These are phyloP conservation scores for Metschnikowia dekortorum DNA, from an alignment of 805 yeast genomes.

Conservation along the genomic window DNA sequence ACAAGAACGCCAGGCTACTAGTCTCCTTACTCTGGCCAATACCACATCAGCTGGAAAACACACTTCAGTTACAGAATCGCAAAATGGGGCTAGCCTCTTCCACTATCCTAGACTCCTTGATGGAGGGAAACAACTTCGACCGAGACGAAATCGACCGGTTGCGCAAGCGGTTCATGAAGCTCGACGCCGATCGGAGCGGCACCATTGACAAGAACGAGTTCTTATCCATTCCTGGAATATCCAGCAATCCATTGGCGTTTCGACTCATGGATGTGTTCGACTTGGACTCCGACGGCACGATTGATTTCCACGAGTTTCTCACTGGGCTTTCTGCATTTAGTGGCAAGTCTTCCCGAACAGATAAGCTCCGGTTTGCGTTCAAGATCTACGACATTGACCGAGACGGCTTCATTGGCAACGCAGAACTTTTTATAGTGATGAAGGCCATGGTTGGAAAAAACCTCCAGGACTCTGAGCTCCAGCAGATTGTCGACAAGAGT, in stretches of 20 bases:
- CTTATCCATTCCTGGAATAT: slow-evolving; percentile 86
- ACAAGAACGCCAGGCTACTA: background rate
- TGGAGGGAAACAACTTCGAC: slow-evolving; percentile 83
- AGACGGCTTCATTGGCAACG: slow-evolving; percentile 93
- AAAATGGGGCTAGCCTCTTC: slow-evolving; percentile 61
- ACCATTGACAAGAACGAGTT: slow-evolving; percentile 89
- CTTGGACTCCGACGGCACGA: slow-evolving; percentile 85
- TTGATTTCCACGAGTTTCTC: slow-evolving; percentile 94
- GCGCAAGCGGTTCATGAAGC: slow-evolving; percentile 88
- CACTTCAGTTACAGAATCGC: background rate
- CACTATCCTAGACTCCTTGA: slow-evolving; percentile 58
- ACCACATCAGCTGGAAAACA: background rate
- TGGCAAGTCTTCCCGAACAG: slow-evolving; percentile 73
- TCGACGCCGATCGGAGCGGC: slow-evolving; percentile 90
- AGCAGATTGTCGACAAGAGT: slow-evolving; percentile 95
- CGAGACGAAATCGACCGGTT: slow-evolving; percentile 88
- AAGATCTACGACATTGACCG: slow-evolving; percentile 92
- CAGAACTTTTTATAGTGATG: slow-evolving; percentile 86
- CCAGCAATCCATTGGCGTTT: slow-evolving; percentile 82
- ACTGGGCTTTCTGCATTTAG: slow-evolving; percentile 83
- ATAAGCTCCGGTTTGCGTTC: slow-evolving; percentile 84
- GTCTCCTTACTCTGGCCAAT: background rate
- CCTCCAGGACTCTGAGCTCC: slow-evolving; percentile 79
- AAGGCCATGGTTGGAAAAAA: slow-evolving; percentile 97
- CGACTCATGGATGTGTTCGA: slow-evolving; percentile 94